Conservation (phyloP, 164 flowering plant species). For the grape (Vitis vinifera) region ASM3070453v1 NC_081810.1:884501-885000, state of each 20-base stretch:
- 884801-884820: slow-evolving; percentile 88
- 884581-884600: slow-evolving; percentile 96
- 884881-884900: neutral
- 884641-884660: slow-evolving; percentile 94
- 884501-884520: neutral
- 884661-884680: slow-evolving; percentile 12
- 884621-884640: slow-evolving; percentile 71
- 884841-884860: slow-evolving; percentile 57
- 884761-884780: slow-evolving; percentile 83
- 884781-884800: slow-evolving; percentile 94
- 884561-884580: slow-evolving; percentile 94
- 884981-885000: no score
- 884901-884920: neutral
- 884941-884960: neutral
- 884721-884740: neutral
- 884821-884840: slow-evolving; percentile 76
- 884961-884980: neutral
- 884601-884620: slow-evolving; percentile 78
- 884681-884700: neutral
- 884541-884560: slow-evolving; percentile 91
- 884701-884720: neutral
- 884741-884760: slow-evolving; percentile 95
- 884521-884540: slow-evolving; percentile 38
- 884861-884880: slow-evolving; percentile 42
- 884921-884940: no score